Percentiles rank a stretch among this genome's conserved stretches.
Conservation (phyloP, 345 rosid genomes). For the Boechera stricta region DNA sequence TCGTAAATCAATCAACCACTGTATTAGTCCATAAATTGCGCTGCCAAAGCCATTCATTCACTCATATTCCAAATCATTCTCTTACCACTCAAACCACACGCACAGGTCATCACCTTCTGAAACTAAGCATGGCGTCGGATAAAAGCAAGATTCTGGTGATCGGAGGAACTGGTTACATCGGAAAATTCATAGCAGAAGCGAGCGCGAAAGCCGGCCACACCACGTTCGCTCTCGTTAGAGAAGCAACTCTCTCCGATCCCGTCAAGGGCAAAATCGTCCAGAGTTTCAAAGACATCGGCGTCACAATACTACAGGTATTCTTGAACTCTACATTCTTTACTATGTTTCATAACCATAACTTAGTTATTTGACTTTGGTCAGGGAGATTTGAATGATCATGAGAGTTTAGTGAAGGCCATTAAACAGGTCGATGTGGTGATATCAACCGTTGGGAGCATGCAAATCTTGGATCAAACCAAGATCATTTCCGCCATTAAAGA, state of each 20-base stretch:
- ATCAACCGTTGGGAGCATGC: constrained; percentile 59
- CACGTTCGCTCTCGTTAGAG: constrained; percentile 67
- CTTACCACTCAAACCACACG: neutral
- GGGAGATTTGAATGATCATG: constrained; percentile 60
- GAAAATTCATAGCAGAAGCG: constrained; percentile 71
- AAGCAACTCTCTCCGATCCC: constrained; percentile 58
- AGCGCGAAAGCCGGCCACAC: constrained; percentile 65
- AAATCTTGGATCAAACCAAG: constrained; percentile 70
- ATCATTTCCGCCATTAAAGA: constrained; percentile 83
- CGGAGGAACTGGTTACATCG: constrained; percentile 84
- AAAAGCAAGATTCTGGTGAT: constrained; percentile 73
- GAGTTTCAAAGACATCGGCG: constrained; percentile 61
- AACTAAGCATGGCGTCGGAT: constrained; percentile 41
- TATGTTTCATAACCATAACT: neutral
- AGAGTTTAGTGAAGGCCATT: constrained; percentile 71
- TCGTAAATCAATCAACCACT: constrained; percentile 5
- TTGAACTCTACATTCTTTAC: neutral
- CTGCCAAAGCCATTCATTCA: neutral
- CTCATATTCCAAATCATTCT: constrained; percentile 23
- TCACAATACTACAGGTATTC: constrained; percentile 61
- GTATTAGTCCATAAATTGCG: constrained; percentile 23
- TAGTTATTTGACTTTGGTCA: constrained; percentile 5
- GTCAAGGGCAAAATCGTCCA: constrained; percentile 58
- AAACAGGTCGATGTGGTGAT: constrained; percentile 87
- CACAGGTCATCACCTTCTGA: neutral